Base-by-base conservation (phyloP, 257 asterid species). In the Ilex asprella region DNA sequence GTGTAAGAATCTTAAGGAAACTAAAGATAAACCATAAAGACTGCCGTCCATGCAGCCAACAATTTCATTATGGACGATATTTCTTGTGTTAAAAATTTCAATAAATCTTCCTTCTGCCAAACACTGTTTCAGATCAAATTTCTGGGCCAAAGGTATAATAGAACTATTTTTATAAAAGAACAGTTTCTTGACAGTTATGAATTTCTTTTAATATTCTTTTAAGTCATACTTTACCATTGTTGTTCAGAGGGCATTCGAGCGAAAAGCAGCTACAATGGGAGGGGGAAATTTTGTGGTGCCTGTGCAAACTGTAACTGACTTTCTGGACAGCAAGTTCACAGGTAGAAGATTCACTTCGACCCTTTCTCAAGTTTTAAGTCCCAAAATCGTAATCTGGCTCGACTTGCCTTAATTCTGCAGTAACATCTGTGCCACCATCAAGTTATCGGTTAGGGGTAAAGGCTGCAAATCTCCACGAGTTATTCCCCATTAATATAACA, bases 241-340 rank as follows among this genome's bases (percentile, higher is more conserved):
- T 62, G 35, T 68, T 29, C 62, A 92, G 99, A 85, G 86, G 76
- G 63, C 63, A 60, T 80, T 84, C 0, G 99, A 92, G 70, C 84
- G 71, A 51, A 85, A 73, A 78, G 96, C 97, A 9, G 97, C 99
- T 67, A 12, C 53, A 47, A 73, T 92, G 94, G 99, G 99, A 1
- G 99, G 99, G n/a, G 99, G 99, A 60, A 73, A 80, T 73, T 92
- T 92, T 51, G 89, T 85, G 10, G 88, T 86, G 71, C 99, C 99
- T 30, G 97, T 82, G 21, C 99, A 92, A 72, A 79, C 78, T 1
- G 91, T 81, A 61, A 76, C 91, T 1, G 89, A 92, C 77, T 92
- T 89, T 78, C 81, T 92, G 63, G 84, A 79, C 53, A 67, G 70
- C 61, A 82, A 74, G 79, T 70, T 79, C 55, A 80, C 93, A 66